Percentiles rank a stretch among this genome's conserved stretches.
Conservation (phyloP, 345 rosid genomes). For the Heritiera littoralis region DNA sequence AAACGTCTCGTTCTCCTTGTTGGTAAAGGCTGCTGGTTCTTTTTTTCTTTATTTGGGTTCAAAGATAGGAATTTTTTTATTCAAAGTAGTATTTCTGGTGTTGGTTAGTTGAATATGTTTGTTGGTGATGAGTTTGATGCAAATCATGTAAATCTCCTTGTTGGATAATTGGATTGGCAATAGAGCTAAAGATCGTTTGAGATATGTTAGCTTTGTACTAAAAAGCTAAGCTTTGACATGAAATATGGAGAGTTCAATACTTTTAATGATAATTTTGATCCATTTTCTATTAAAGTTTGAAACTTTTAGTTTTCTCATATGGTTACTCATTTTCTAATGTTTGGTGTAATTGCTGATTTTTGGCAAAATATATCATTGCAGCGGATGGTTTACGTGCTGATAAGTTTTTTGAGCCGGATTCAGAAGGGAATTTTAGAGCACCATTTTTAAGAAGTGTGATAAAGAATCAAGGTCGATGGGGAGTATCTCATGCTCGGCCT, state of each 20-base stretch:
- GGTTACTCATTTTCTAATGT: neutral
- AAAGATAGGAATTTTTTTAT: neutral
- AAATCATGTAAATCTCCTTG: neutral
- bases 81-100: neutral
- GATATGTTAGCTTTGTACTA: neutral
- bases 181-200: neutral
- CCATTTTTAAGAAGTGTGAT: conserved; percentile 85
- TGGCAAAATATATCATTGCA: conserved; percentile 32
- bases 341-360: conserved; percentile 6
- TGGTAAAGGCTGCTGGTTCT: conserved; percentile 36
- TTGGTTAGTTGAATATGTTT: neutral
- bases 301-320: neutral
- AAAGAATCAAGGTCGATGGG: conserved; percentile 84
- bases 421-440: conserved; percentile 68
- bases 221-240: neutral
- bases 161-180: neutral
- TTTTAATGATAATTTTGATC: neutral
- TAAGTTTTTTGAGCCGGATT: conserved; percentile 92
- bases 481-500: conserved; percentile 98
- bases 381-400: conserved; percentile 99
- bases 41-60: neutral
- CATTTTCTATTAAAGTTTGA: conserved; percentile 24
- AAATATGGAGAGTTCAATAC: neutral
- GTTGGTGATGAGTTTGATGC: neutral
- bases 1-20: conserved; percentile 88